These are phyloP conservation scores for Somion occarium DNA, from an alignment of 1,284 basidiomycete species.

Conservation along the genomic window DNA sequence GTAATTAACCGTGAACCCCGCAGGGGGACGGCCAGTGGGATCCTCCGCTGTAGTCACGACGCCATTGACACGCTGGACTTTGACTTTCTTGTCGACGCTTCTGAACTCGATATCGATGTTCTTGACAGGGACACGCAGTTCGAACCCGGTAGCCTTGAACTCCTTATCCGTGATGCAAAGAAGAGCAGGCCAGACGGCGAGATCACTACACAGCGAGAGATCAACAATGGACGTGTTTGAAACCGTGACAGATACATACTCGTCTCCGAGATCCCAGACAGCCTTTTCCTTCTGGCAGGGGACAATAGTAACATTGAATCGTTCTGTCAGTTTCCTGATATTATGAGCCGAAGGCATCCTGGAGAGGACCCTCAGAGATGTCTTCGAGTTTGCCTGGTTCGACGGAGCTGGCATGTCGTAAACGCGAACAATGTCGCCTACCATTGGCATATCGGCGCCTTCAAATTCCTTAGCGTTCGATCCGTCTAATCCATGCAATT, in stretches of 20 bases:
- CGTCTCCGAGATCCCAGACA: constrained; percentile 1
- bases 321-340: not conserved
- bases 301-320: not conserved
- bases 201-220: not conserved
- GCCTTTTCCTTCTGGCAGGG: constrained; percentile 1
- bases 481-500: no score
- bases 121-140: not conserved
- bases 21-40: not conserved
- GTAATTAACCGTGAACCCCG: constrained; percentile 2
- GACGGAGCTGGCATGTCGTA: not conserved
- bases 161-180: constrained; percentile 5
- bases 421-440: not conserved
- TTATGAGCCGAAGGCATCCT: not conserved
- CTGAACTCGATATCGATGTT: constrained; percentile 5
- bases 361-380: not conserved
- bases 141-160: not conserved
- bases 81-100: not conserved
- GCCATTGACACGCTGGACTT: not conserved
- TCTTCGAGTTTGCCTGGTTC: no score
- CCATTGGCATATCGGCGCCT: not conserved
- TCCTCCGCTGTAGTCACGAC: not conserved
- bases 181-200: constrained; percentile 1
- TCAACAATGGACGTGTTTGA: not conserved
- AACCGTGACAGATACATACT: not conserved
- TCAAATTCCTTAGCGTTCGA: no score